Conservation (phyloP, 495 filamentous ascomycete genomes). For the Xylaria sp. region DNA sequence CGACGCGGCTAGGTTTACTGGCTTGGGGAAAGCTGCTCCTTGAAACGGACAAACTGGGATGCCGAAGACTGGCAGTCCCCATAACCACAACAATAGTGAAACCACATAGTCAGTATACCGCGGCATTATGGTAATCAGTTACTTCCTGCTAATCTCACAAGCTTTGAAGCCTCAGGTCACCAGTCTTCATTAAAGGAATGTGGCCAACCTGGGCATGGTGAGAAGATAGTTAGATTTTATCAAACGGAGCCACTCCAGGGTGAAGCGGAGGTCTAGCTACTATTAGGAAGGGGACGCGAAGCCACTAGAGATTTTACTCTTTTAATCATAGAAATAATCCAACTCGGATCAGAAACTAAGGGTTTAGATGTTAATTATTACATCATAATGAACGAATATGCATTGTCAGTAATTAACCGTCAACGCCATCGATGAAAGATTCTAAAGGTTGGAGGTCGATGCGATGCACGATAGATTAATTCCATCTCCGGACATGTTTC, state of each 20-base stretch:
- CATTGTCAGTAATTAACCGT: background rate
- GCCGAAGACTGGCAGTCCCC: constrained; percentile 19
- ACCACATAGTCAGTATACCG: background rate
- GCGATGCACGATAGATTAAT: constrained; percentile 3
- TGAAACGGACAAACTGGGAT: constrained; percentile 56
- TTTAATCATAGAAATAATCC: background rate
- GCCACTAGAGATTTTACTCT: background rate
- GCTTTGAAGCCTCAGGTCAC: background rate
- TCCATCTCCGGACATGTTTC: background rate
- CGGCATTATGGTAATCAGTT: background rate
- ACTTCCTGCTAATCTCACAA: background rate
- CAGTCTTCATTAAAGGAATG: background rate
- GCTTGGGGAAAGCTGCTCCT: constrained; percentile 56
- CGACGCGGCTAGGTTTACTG: constrained; percentile 44
- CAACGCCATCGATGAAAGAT: background rate
- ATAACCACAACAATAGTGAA: background rate
- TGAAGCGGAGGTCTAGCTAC: background rate
- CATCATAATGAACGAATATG: background rate
- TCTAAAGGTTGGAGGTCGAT: background rate
- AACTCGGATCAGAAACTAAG: background rate
- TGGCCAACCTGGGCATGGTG: background rate
- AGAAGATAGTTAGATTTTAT: constrained; percentile 2
- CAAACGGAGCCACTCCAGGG: background rate
- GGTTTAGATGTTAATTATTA: background rate
- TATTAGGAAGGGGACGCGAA: background rate